These are phyloP conservation scores for Aciculoconidium aculeatum DNA, from an alignment of 805 yeast species.

Conservation along the genomic window DNA sequence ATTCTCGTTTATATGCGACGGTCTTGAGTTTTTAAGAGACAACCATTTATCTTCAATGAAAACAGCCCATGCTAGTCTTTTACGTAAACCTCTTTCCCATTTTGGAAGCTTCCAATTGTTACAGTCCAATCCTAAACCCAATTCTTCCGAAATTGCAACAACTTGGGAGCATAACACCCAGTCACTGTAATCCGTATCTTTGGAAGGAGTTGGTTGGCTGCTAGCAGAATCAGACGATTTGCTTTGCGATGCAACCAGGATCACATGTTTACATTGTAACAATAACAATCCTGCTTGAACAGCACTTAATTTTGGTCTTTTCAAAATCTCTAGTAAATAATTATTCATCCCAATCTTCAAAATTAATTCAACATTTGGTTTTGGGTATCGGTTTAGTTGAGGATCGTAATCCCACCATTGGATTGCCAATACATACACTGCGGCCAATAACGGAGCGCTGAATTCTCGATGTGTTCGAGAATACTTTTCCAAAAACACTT, in stretches of 20 bases:
- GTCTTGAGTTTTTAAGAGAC: slow-evolving; percentile 72
- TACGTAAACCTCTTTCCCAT: slow-evolving; percentile 89
- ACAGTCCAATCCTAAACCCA: slow-evolving; percentile 89
- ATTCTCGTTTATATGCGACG: slow-evolving; percentile 67
- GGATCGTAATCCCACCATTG: slow-evolving; percentile 95
- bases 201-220: slow-evolving; percentile 9
- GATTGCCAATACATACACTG: slow-evolving; percentile 81
- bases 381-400: slow-evolving; percentile 63
- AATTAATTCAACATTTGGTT: slow-evolving; percentile 61
- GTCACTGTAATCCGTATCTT: slow-evolving; percentile 50
- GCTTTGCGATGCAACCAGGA: slow-evolving; percentile 12
- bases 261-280: slow-evolving; percentile 54
- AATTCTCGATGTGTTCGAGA: slow-evolving; percentile 87
- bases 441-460: slow-evolving; percentile 85
- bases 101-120: slow-evolving; percentile 86
- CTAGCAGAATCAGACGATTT: slow-evolving; percentile 7
- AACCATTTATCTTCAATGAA: slow-evolving; percentile 91
- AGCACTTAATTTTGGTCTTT: slow-evolving; percentile 84
- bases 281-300: slow-evolving; percentile 84
- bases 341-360: slow-evolving; percentile 52
- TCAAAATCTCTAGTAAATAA: slow-evolving; percentile 69
- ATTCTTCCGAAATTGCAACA: slow-evolving; percentile 81
- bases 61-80: slow-evolving; percentile 93
- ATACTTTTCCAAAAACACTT: slow-evolving; percentile 87
- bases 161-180: slow-evolving; percentile 87